Percentiles rank a stretch among this genome's conserved stretches.
Conservation (phyloP, 164 flowering plant species). For the Houttuynia cordata region DNA sequence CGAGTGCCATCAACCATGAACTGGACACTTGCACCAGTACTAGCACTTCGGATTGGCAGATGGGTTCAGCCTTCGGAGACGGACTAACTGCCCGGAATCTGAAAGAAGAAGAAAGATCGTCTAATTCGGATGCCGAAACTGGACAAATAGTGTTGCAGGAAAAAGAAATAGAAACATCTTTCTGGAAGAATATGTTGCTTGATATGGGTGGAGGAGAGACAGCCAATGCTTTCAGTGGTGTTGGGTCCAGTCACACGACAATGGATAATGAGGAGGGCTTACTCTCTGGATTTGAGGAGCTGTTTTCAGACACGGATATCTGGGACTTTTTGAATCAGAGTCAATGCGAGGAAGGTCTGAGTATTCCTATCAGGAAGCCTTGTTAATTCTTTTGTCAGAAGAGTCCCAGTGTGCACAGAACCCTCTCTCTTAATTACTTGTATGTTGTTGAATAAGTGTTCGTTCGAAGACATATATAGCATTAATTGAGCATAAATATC, state of each 20-base stretch:
- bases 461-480: too few relatives aligned
- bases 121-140: neutral
- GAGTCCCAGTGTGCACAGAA: too few relatives aligned
- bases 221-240: neutral
- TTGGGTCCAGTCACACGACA: neutral
- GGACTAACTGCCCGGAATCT: neutral
- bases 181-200: slow-evolving; percentile 3
- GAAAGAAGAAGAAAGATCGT: neutral
- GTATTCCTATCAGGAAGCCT: too few relatives aligned
- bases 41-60: neutral
- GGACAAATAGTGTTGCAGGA: neutral
- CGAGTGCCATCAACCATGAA: neutral
- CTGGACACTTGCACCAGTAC: neutral
- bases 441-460: too few relatives aligned
- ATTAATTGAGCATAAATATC: too few relatives aligned
- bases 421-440: too few relatives aligned
- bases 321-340: neutral
- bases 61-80: neutral
- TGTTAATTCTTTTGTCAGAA: too few relatives aligned
- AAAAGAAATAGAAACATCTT: slow-evolving; percentile 1
- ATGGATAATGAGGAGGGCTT: neutral
- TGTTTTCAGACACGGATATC: neutral
- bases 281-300: neutral
- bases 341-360: too few relatives aligned
- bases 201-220: slow-evolving; percentile 1